Percentiles rank a stretch among this genome's conserved stretches.
Conservation (phyloP, 495 filamentous ascomycete species). For the Pyronema domesticum region DNA sequence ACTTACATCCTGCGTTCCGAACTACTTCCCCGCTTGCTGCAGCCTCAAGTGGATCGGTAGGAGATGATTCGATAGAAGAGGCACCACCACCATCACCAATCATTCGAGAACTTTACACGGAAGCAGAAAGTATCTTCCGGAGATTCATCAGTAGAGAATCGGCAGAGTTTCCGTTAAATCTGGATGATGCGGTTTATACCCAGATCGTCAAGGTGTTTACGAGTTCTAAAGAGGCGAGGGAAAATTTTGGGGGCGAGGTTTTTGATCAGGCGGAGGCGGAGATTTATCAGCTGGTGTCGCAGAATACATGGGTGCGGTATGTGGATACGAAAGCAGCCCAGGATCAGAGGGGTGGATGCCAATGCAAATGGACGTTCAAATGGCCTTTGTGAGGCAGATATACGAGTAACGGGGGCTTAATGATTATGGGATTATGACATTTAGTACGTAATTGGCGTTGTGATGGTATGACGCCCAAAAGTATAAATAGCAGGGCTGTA, state of each 20-base stretch:
- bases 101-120: constrained; percentile 7
- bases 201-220: constrained; percentile 10
- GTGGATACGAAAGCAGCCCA: not conserved
- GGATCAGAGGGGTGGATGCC: not conserved
- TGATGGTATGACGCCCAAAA: no score
- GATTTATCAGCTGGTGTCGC: constrained; percentile 20
- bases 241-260: constrained; percentile 4
- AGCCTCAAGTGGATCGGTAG: not conserved
- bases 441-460: no score
- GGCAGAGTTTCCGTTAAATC: constrained; percentile 17
- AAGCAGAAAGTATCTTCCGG: constrained; percentile 18
- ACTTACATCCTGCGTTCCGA: no score
- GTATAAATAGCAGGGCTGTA: no score
- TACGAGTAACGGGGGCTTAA: no score
- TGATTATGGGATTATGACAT: no score
- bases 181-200: constrained; percentile 14
- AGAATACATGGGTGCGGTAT: constrained; percentile 24
- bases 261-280: constrained; percentile 19
- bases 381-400: no score
- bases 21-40: no score
- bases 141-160: constrained; percentile 12
- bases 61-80: not conserved
- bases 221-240: constrained; percentile 4
- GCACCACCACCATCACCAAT: not conserved
- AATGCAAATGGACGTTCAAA: not conserved